These are phyloP conservation scores for Tetracentron sinense DNA, from an alignment of 164 flowering plant species.

Conservation along the genomic window DNA sequence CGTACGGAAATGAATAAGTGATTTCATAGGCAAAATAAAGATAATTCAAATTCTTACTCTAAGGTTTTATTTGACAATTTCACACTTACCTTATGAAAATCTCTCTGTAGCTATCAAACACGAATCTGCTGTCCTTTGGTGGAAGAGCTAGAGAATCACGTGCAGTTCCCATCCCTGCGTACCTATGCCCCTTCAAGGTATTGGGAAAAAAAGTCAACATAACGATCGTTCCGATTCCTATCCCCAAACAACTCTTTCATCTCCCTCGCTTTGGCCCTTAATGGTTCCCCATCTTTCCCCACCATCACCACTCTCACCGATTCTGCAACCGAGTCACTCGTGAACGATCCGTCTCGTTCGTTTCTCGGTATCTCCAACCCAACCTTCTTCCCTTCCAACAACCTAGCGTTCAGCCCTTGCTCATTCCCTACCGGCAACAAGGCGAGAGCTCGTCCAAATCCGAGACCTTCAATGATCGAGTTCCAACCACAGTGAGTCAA, in stretches of 20 bases:
- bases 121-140: no score
- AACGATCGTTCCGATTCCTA: neutral
- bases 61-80: no score
- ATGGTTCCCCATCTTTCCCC: slow-evolving; percentile 7
- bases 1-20: no score
- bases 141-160: no score
- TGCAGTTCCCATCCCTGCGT: no score
- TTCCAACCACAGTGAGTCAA: slow-evolving; percentile 31
- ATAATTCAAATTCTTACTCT: no score
- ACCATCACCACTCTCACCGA: slow-evolving; percentile 14
- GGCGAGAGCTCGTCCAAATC: slow-evolving; percentile 7
- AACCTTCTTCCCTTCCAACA: slow-evolving; percentile 12
- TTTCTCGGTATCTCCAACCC: slow-evolving; percentile 15
- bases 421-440: slow-evolving; percentile 13
- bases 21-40: no score
- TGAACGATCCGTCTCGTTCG: slow-evolving; percentile 18
- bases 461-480: slow-evolving; percentile 20
- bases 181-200: neutral
- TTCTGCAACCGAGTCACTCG: slow-evolving; percentile 18
- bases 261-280: slow-evolving; percentile 11
- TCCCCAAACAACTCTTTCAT: slow-evolving; percentile 12
- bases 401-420: slow-evolving; percentile 22
- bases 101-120: no score
- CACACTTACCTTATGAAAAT: no score
- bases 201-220: neutral